These are phyloP conservation scores for Esteya vermicola DNA, from an alignment of 2,329 filamentous ascomycete species.

Conservation along the genomic window DNA sequence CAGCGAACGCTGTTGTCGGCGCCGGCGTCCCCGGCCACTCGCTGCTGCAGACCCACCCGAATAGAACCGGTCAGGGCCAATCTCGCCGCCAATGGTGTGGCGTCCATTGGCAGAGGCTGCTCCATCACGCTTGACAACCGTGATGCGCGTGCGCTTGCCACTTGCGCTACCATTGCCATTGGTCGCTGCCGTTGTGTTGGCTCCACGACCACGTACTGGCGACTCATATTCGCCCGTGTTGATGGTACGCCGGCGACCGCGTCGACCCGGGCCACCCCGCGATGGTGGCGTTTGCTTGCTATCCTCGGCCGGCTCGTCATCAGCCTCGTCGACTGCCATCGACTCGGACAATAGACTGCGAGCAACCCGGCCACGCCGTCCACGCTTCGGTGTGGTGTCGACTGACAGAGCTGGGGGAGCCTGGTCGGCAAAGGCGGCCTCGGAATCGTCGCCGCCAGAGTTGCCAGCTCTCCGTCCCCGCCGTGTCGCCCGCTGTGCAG, in stretches of 20 bases:
- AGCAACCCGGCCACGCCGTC: slow-evolving; percentile 7
- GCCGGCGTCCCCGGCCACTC: slow-evolving; percentile 26
- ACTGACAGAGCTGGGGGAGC: neutral
- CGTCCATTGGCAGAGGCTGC: no score
- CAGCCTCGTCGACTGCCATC: slow-evolving; percentile 5
- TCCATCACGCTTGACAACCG: slow-evolving; percentile 5
- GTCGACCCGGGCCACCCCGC: slow-evolving; percentile 1
- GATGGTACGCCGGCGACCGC: neutral
- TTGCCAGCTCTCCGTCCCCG: neutral
- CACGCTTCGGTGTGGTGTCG: slow-evolving; percentile 4
- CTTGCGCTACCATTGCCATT: no score
- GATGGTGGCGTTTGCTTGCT: neutral
- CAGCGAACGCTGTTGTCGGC: no score
- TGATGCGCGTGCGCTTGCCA: slow-evolving; percentile 11
- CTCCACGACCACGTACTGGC: neutral
- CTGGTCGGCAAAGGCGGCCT: neutral
- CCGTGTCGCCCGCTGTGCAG: neutral
- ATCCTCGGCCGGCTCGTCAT: no score
- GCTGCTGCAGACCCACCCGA: no score
- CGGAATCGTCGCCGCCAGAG: neutral
- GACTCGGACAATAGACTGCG: slow-evolving; percentile 10
- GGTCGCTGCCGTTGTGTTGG: no score
- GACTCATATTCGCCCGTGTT: slow-evolving; percentile 6
- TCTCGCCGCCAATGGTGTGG: slow-evolving; percentile 13
- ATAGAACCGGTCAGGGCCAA: slow-evolving; percentile 26